Percentiles rank a stretch among this genome's conserved stretches.
Conservation (phyloP, 2,329 filamentous ascomycete species). For the Akanthomyces lecanii region DNA sequence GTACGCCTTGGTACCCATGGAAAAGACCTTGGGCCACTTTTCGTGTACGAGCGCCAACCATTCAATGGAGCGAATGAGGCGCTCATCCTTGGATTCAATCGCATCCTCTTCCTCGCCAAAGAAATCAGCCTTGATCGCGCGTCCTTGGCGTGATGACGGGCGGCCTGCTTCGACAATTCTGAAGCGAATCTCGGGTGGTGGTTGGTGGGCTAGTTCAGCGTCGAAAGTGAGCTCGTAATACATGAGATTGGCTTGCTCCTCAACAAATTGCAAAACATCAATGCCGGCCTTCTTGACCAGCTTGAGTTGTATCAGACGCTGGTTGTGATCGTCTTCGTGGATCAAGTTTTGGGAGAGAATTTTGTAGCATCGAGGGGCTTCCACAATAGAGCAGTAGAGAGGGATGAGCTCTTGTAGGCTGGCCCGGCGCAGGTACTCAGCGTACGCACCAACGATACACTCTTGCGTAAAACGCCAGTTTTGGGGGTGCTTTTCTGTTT, state of each 20-base stretch:
- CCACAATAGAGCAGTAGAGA: conserved; percentile 79
- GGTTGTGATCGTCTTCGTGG: conserved; percentile 60
- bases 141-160: conserved; percentile 41
- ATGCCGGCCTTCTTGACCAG: conserved; percentile 73
- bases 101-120: conserved; percentile 56
- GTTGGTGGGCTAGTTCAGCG: conserved; percentile 19
- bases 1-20: conserved; percentile 67
- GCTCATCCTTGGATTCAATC: conserved; percentile 59
- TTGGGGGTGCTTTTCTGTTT: conserved; percentile 13
- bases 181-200: conserved; percentile 44
- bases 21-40: conserved; percentile 67
- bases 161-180: conserved; percentile 44
- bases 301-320: conserved; percentile 64
- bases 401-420: conserved; percentile 76
- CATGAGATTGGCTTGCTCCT: conserved; percentile 57
- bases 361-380: conserved; percentile 58
- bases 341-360: conserved; percentile 74
- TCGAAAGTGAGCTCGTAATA: conserved; percentile 42
- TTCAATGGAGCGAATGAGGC: conserved; percentile 73
- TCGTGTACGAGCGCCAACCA: conserved; percentile 77
- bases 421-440: conserved; percentile 69
- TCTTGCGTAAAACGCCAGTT: conserved; percentile 52
- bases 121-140: conserved; percentile 66
- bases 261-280: conserved; percentile 68
- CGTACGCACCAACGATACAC: conserved; percentile 76